Evolutionary conservation across 176 grass and related monocot species (phyloP).

Genomic region (Carex scoparia): DNA sequence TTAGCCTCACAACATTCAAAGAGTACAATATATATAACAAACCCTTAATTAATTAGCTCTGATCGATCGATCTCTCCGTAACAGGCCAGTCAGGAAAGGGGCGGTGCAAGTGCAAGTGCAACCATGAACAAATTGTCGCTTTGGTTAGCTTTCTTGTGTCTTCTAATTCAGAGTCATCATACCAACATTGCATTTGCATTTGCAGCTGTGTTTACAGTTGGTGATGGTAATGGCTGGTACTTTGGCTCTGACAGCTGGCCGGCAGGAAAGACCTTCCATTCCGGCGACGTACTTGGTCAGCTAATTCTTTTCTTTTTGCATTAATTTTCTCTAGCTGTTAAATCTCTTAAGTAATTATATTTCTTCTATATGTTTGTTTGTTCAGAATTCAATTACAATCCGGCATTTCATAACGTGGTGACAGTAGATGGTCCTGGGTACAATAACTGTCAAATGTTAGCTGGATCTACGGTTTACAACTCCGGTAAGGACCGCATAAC

Average conservation of each 20-base stretch:
- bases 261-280: slow-evolving; percentile 58
- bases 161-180: slow-evolving; percentile 30
- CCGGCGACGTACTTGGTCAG: slow-evolving; percentile 47
- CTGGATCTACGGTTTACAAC: slow-evolving; percentile 19
- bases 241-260: slow-evolving; percentile 39
- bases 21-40: neutral
- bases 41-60: neutral
- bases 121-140: neutral
- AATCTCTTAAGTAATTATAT: no score
- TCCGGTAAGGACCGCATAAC: slow-evolving; percentile 28
- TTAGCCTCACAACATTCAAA: neutral
- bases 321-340: no score
- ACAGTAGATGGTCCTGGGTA: slow-evolving; percentile 21
- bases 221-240: slow-evolving; percentile 47
- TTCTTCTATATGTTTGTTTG: no score
- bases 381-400: slow-evolving; percentile 46
- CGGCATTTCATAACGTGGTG: slow-evolving; percentile 30
- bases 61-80: neutral
- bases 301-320: neutral
- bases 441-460: slow-evolving; percentile 15
- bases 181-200: slow-evolving; percentile 34
- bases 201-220: slow-evolving; percentile 56
- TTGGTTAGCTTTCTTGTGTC: slow-evolving; percentile 31
- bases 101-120: slow-evolving; percentile 20
- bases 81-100: slow-evolving; percentile 43